Evolutionary conservation across 1,284 basidiomycete species (phyloP).

Genomic region (Malassezia arunalokei): DNA sequence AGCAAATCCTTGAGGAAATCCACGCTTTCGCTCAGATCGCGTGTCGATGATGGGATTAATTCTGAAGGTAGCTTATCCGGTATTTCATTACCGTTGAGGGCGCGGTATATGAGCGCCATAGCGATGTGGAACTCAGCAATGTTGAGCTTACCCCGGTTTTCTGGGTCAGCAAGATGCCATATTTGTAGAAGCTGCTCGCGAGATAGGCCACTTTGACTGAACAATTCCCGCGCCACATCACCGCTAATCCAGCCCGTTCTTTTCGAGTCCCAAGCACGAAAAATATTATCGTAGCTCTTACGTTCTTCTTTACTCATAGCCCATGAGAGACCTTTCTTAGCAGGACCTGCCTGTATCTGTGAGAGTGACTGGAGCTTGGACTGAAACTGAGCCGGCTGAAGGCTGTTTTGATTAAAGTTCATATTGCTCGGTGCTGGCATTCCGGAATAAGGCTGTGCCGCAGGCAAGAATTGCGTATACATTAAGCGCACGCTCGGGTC

Average conservation of each 20-base stretch:
- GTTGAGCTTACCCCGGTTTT: constrained; percentile 52
- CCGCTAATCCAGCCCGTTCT: constrained; percentile 78
- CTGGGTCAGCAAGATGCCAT: constrained; percentile 53
- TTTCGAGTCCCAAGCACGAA: constrained; percentile 82
- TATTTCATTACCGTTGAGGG: constrained; percentile 70
- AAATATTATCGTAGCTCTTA: constrained; percentile 93
- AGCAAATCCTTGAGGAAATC: constrained; percentile 81
- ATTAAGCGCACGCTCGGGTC: constrained; percentile 45
- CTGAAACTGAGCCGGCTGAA: constrained; percentile 44
- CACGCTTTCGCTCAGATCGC: constrained; percentile 80
- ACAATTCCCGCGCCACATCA: constrained; percentile 76
- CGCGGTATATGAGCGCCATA: constrained; percentile 91
- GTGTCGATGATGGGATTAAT: constrained; percentile 79
- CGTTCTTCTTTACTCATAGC: constrained; percentile 76
- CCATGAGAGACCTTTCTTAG: constrained; percentile 68
- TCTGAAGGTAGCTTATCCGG: constrained; percentile 77
- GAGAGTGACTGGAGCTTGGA: constrained; percentile 34
- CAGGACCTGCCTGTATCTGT: constrained; percentile 56
- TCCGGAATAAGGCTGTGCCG: constrained; percentile 39
- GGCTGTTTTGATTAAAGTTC: constrained; percentile 40
- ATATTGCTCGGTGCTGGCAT: constrained; percentile 37
- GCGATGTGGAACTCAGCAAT: constrained; percentile 95
- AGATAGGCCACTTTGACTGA: constrained; percentile 79
- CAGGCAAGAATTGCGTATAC: constrained; percentile 44
- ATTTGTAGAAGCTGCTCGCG: constrained; percentile 85